These are phyloP conservation scores for Fusarium penzigii DNA, from an alignment of 2,329 filamentous ascomycete genomes.

Conservation along the genomic window DNA sequence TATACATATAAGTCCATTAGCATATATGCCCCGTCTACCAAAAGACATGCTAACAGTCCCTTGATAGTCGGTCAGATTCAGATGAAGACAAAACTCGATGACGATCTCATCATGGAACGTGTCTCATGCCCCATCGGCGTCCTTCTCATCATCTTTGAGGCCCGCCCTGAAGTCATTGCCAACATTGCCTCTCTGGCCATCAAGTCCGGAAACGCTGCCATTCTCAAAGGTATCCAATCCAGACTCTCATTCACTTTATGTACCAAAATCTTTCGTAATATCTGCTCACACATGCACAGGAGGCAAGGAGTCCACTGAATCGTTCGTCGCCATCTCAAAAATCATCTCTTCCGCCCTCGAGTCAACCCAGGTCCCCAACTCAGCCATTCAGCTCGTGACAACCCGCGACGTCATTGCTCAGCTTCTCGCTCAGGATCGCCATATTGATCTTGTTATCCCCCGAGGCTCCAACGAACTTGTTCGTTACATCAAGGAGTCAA, in stretches of 20 bases:
- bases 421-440: constrained; percentile 79
- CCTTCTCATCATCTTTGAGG: constrained; percentile 98
- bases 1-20: not conserved
- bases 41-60: not conserved
- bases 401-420: constrained; percentile 88
- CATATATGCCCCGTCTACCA: not conserved
- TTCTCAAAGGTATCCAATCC: constrained; percentile 77
- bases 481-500: constrained; percentile 83
- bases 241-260: not conserved
- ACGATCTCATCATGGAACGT: constrained; percentile 80
- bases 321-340: constrained; percentile 87
- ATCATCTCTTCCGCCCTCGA: constrained; percentile 80
- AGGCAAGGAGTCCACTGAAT: constrained; percentile 92
- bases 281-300: constrained; percentile 44
- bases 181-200: constrained; percentile 96
- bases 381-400: constrained; percentile 89
- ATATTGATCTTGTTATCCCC: constrained; percentile 95
- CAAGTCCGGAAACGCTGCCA: constrained; percentile 96
- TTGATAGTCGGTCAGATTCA: constrained; percentile 76
- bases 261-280: not conserved
- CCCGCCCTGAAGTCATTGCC: constrained; percentile 94
- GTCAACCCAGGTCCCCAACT: constrained; percentile 74
- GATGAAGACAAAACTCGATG: constrained; percentile 81
- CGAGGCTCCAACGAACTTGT: constrained; percentile 89
- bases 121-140: constrained; percentile 95